A percentile compares a stretch with the other conserved stretches of the same genome.
phyloP scores from a whole-genome alignment of 2,329 filamentous ascomycete species.

The Diaporthe sp. region DNA sequence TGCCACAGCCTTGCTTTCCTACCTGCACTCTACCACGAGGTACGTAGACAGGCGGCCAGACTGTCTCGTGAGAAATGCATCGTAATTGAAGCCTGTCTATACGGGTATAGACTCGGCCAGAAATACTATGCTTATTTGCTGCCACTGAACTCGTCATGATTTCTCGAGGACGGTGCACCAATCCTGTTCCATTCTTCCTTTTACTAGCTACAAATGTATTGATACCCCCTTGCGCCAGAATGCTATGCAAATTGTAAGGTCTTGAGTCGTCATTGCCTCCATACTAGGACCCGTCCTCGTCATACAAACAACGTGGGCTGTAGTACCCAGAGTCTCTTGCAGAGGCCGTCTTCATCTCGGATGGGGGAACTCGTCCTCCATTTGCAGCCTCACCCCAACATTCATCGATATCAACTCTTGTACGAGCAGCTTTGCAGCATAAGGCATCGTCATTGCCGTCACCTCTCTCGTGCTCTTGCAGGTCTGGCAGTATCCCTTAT shows the following conservation, averaged over 20 bases:
- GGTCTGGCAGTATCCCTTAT: conserved; percentile 93
- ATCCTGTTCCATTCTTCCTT: not conserved
- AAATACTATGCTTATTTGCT: too few relatives aligned
- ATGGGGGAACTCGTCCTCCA: conserved; percentile 93
- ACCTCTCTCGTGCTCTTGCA: conserved; percentile 89
- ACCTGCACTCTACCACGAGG: not conserved
- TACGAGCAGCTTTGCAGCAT: conserved; percentile 94
- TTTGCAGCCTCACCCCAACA: conserved; percentile 89
- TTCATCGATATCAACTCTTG: conserved; percentile 99
- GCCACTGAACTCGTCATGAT: not conserved
- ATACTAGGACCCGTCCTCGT: not conserved
- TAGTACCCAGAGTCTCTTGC: not conserved
- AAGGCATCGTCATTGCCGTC: conserved; percentile 95
- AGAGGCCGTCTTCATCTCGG: conserved; percentile 50
- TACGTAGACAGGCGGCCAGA: too few relatives aligned
- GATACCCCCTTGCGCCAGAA: conserved; percentile 25
- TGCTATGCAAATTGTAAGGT: conserved; percentile 30
- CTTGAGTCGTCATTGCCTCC: not conserved
- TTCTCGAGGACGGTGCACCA: not conserved
- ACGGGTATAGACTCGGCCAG: not conserved
- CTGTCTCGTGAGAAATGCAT: not conserved
- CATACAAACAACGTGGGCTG: not conserved
- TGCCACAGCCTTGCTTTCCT: not conserved
- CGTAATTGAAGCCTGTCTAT: not conserved
- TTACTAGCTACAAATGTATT: not conserved